phyloP scores from a whole-genome alignment of 176 grass and related monocot genomes.

The Aegilops tauschii region DNA sequence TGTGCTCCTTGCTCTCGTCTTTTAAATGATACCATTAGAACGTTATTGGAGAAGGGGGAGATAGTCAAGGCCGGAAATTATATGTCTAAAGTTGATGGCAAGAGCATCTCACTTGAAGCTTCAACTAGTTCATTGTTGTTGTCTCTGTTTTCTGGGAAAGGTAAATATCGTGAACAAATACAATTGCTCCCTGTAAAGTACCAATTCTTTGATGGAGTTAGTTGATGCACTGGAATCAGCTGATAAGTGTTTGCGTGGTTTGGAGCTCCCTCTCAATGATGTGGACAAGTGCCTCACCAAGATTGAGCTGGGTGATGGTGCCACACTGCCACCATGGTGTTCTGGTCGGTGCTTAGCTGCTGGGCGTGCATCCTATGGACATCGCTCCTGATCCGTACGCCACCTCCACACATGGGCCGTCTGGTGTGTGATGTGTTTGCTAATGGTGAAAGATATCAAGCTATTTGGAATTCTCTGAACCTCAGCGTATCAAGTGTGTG shows the following conservation, averaged over 20 bases:
- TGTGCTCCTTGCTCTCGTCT: not conserved
- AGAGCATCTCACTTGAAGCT: slow-evolving; percentile 3
- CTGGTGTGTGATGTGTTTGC: not conserved
- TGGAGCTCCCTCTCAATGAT: not conserved
- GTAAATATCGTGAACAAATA: not conserved
- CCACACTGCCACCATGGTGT: not conserved
- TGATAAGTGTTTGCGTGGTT: not conserved
- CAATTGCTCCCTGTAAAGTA: not conserved
- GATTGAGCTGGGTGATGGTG: not conserved
- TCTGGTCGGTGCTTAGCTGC: too few relatives aligned
- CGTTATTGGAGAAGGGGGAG: not conserved
- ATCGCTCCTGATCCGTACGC: not conserved
- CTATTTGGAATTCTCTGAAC: not conserved
- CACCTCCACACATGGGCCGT: not conserved
- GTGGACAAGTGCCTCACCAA: not conserved
- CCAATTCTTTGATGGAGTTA: not conserved
- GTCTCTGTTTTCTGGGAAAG: slow-evolving; percentile 1
- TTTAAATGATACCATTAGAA: not conserved
- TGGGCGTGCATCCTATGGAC: not conserved
- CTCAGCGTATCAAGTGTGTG: not conserved
- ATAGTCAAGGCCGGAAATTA: not conserved
- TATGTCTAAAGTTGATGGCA: slow-evolving; percentile 1
- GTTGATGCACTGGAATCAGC: not conserved
- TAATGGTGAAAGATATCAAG: not conserved
- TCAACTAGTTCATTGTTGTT: not conserved